Evolutionary conservation across 257 asterid species (phyloP).

Genomic region (Fraxinus anomala): DNA sequence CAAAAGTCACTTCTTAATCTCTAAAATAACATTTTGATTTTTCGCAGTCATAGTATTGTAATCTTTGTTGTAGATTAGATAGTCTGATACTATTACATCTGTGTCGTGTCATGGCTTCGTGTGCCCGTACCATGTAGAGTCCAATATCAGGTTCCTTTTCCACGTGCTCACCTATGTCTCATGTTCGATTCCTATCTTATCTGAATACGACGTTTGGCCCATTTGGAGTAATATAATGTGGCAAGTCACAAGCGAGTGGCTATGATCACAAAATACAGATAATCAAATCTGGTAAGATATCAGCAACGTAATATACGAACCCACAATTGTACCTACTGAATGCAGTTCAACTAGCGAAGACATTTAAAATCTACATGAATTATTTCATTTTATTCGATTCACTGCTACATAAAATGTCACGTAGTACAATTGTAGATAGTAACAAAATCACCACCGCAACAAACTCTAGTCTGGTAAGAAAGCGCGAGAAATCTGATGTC

Average conservation of each 20-base stretch:
- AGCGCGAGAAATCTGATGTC: no score
- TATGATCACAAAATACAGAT: not conserved
- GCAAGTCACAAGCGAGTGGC: not conserved
- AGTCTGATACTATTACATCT: constrained; percentile 11
- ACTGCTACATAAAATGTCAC: no score
- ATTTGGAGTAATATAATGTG: not conserved
- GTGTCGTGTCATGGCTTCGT: constrained; percentile 15
- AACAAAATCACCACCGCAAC: no score
- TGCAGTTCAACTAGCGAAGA: not conserved
- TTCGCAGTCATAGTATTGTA: no score
- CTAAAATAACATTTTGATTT: no score
- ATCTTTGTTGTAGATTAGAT: no score
- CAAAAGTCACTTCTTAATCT: no score
- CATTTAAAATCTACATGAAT: not conserved
- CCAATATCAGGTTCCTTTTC: constrained; percentile 32
- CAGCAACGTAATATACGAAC: not conserved
- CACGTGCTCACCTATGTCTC: constrained; percentile 36
- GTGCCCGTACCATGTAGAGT: constrained; percentile 24
- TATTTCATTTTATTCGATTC: no score
- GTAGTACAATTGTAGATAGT: no score
- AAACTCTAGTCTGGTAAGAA: no score
- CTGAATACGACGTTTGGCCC: constrained; percentile 13
- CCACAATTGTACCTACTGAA: not conserved
- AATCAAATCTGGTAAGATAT: not conserved
- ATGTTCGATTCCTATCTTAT: constrained; percentile 38